Evolutionary conservation across 495 filamentous ascomycete species (phyloP), one percentile per base, ranked within the genome.

Genomic region (Neurospora pannonica): DNA sequence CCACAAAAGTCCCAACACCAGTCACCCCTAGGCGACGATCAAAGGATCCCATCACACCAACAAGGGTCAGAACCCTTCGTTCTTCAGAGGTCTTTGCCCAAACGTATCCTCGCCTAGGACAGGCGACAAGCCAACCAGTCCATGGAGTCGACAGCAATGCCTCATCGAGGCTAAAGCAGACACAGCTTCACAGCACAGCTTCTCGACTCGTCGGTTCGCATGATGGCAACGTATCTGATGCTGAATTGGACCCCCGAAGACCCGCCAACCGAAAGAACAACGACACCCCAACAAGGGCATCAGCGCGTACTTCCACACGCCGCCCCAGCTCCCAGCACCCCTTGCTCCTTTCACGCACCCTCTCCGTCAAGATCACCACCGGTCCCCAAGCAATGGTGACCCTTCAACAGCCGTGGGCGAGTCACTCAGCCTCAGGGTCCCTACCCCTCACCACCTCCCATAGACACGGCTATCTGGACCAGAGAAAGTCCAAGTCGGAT

Each of bases 281-380:
- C n/a, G 38, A 70, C 38, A 71, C n/a, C 2, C 54, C 71, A 39
- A 48, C 70, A 19, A 72, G 39, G 2, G 8, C 39, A 31, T 54
- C 71, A 38, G 54, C n/a, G 19, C 24, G 17, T 11, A 36, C 73
- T 6, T 69, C 46, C 28, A 38, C 43, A 19, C 48, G 36, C 7
- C 74, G 69, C 10, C 46, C 71, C 28, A 72, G 69, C 39, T 38
- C 74, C 38, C 43, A 62, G 5, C 70, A 71, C 21, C 76, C 72
- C 2, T 62, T 75, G 3, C 69, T 77, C 17, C 67, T 69, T n/a
- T 48, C 76, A 10, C 76, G 72, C 37, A 72, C 71, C 24, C 54
- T 76, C 3, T 77, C 76, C 0, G 77, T 74, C 28, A 79, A 74
- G 39, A 72, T 75, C 17, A 71, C 74, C 3, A 77, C 74, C 4